These are phyloP conservation scores for Cryphonectria naterciae DNA, from an alignment of 2,329 filamentous ascomycete genomes.

Conservation along the genomic window DNA sequence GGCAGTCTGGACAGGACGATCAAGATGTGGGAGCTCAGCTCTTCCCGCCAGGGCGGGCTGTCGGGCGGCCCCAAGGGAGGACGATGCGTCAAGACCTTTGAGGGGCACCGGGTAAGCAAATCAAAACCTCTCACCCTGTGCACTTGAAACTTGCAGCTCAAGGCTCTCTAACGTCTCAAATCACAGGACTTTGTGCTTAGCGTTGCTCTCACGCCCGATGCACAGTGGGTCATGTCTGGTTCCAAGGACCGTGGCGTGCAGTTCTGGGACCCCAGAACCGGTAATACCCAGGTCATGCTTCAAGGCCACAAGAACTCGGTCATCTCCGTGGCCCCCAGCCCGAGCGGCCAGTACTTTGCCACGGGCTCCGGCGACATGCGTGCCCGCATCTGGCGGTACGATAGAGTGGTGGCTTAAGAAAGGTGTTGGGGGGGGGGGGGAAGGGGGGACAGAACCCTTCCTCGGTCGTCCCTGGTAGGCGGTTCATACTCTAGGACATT, in stretches of 20 bases:
- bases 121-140: neutral
- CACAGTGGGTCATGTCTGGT: slow-evolving; percentile 93
- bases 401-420: slow-evolving; percentile 42
- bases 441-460: neutral
- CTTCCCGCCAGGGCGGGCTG: slow-evolving; percentile 60
- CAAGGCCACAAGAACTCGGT: slow-evolving; percentile 99
- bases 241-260: slow-evolving; percentile 97
- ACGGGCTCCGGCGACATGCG: slow-evolving; percentile 98
- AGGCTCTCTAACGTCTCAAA: slow-evolving; percentile 30
- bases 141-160: slow-evolving; percentile 31
- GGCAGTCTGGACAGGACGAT: slow-evolving; percentile 97
- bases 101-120: slow-evolving; percentile 81
- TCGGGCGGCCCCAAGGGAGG: slow-evolving; percentile 77
- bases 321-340: slow-evolving; percentile 94
- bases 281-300: slow-evolving; percentile 94
- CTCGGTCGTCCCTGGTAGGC: neutral
- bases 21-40: slow-evolving; percentile 96
- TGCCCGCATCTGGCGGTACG: slow-evolving; percentile 94
- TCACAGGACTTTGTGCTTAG: slow-evolving; percentile 90
- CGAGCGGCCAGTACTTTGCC: slow-evolving; percentile 84
- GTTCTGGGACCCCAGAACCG: slow-evolving; percentile 96
- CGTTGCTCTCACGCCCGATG: slow-evolving; percentile 92
- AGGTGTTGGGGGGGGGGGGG: too few relatives aligned
- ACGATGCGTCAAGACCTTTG: slow-evolving; percentile 94
- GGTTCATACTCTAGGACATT: neutral